A percentile compares a stretch with the other conserved stretches of the same genome.
phyloP scores from a whole-genome alignment of 1,284 basidiomycete species.

The Heliocybe sulcata region DNA sequence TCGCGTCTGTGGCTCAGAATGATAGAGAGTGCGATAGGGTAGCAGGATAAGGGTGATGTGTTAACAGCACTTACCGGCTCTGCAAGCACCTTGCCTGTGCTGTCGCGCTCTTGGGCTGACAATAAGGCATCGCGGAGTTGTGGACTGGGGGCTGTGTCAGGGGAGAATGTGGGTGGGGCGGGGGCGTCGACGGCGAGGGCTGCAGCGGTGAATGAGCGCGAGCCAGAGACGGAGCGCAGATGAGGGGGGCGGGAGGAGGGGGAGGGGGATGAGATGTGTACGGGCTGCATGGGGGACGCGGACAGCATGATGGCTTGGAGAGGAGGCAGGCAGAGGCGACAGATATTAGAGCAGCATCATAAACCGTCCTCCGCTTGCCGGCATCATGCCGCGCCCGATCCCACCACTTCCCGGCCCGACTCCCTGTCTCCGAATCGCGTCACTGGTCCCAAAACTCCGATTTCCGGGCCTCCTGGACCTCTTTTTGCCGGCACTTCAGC shows the following conservation, averaged over 20 bases:
- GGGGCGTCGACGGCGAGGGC: constrained; percentile 4
- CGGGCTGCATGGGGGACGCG: constrained; percentile 29
- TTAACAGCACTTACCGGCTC: no score
- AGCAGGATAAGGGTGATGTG: no score
- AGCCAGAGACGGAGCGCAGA: constrained; percentile 7
- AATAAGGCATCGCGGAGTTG: no score
- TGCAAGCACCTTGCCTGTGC: neutral
- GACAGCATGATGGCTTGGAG: constrained; percentile 36
- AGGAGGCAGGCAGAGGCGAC: constrained; percentile 5
- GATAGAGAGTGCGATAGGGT: no score
- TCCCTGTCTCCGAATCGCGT: neutral
- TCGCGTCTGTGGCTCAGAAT: no score
- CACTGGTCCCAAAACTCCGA: no score
- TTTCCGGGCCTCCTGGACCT: no score
- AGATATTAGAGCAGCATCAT: neutral
- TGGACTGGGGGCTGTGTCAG: constrained; percentile 2
- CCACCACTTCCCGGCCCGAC: neutral
- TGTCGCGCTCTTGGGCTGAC: neutral
- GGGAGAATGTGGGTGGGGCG: constrained; percentile 13
- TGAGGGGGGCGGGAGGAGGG: constrained; percentile 7
- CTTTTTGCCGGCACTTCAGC: no score
- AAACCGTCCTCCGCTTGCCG: neutral
- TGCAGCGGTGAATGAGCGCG: constrained; percentile 6
- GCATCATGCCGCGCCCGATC: neutral
- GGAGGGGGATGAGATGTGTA: constrained; percentile 19